Conservation (phyloP, 768 basidiomycete species). For the Tylopilus sp. region DNA sequence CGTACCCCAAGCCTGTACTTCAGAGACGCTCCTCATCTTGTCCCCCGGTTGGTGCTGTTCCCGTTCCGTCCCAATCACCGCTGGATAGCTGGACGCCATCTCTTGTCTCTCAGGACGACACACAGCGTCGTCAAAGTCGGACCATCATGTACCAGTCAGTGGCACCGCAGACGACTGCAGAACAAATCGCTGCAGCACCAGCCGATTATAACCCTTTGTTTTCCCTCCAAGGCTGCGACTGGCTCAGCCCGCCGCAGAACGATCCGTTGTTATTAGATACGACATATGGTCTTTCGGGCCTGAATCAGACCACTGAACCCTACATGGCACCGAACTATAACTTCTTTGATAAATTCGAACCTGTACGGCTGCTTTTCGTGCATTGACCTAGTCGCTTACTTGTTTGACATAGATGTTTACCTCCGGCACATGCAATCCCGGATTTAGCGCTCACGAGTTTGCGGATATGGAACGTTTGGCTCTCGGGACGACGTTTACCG, state of each 20-base stretch:
- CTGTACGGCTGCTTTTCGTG: constrained; percentile 9
- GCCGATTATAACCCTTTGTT: background rate
- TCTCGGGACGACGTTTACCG: constrained; percentile 19
- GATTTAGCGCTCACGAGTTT: constrained; percentile 10
- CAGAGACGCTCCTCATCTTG: constrained; percentile 41
- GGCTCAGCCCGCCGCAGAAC: constrained; percentile 11
- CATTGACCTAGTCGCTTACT: background rate
- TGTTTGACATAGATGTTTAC: background rate
- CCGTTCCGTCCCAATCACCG: constrained; percentile 17
- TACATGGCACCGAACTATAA: background rate
- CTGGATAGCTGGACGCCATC: constrained; percentile 20
- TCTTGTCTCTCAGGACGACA: constrained; percentile 30
- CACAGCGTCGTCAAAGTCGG: constrained; percentile 34
- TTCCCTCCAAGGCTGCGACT: constrained; percentile 2
- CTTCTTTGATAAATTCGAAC: constrained; percentile 15
- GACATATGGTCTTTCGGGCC: background rate
- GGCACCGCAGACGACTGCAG: constrained; percentile 7
- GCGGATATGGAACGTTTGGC: constrained; percentile 17
- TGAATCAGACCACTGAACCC: background rate
- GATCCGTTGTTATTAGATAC: constrained; percentile 4
- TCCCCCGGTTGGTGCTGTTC: constrained; percentile 36
- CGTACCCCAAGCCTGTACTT: constrained; percentile 21
- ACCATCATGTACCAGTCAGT: constrained; percentile 35
- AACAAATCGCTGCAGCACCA: constrained; percentile 1
- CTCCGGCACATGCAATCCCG: background rate